These are phyloP conservation scores for Casaregolazyma lundiana DNA, from an alignment of 1,139 yeast genomes.

Conservation along the genomic window DNA sequence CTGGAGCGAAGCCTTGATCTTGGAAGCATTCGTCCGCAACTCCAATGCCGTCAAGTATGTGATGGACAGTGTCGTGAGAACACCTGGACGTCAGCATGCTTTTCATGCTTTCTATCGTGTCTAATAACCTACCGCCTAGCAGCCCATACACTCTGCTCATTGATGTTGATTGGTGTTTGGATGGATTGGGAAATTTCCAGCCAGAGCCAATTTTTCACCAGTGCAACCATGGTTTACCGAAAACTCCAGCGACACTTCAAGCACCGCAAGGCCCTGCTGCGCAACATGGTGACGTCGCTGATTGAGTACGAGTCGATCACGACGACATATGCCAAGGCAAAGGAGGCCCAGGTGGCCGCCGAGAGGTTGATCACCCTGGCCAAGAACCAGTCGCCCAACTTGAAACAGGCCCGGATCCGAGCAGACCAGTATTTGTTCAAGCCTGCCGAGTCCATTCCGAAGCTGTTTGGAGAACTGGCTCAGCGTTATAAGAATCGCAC, in stretches of 20 bases:
- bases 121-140: slow-evolving; percentile 49
- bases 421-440: slow-evolving; percentile 31
- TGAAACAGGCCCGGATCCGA: slow-evolving; percentile 22
- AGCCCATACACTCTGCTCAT: slow-evolving; percentile 68
- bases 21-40: slow-evolving; percentile 46
- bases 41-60: slow-evolving; percentile 62
- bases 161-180: background rate
- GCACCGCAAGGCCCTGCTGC: slow-evolving; percentile 51
- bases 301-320: slow-evolving; percentile 63
- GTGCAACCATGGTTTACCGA: slow-evolving; percentile 23
- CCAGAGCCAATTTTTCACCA: slow-evolving; percentile 1
- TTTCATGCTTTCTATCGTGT: no score
- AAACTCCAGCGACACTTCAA: slow-evolving; percentile 32
- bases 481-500: slow-evolving; percentile 57
- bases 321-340: slow-evolving; percentile 70
- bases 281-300: slow-evolving; percentile 62
- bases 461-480: slow-evolving; percentile 60
- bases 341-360: slow-evolving; percentile 53
- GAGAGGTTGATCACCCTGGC: slow-evolving; percentile 55
- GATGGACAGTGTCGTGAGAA: slow-evolving; percentile 57
- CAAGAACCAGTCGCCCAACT: slow-evolving; percentile 29
- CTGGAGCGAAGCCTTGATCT: slow-evolving; percentile 46
- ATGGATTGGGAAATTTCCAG: slow-evolving; percentile 1
- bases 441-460: slow-evolving; percentile 47
- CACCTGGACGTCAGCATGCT: slow-evolving; percentile 41